Evolutionary conservation across 2,329 filamentous ascomycete genomes (phyloP).

Genomic region (Tolypocladium tundrense): DNA sequence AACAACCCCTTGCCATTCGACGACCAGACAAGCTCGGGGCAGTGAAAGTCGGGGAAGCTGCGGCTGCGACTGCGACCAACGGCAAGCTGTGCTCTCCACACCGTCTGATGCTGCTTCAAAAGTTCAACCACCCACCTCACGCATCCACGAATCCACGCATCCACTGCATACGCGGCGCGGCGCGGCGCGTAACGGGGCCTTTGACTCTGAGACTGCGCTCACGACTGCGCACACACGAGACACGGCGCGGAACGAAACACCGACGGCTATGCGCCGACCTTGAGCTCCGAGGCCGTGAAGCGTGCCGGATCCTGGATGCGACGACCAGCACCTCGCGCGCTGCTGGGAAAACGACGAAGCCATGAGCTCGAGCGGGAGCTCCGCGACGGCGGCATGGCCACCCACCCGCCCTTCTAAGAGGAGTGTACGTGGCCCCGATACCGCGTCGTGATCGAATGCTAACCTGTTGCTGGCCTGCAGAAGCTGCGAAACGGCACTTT

Average conservation of each 20-base stretch:
- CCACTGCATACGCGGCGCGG: not conserved
- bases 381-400: constrained; percentile 27
- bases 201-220: not conserved
- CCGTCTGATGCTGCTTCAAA: not conserved
- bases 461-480: constrained; percentile 21
- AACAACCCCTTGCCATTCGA: not conserved
- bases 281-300: not conserved
- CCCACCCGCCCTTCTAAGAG: constrained; percentile 34
- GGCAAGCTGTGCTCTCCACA: not conserved
- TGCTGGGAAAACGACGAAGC: constrained; percentile 19
- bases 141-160: not conserved
- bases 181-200: not conserved
- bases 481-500: constrained; percentile 79
- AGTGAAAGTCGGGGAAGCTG: not conserved
- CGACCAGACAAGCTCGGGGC: not conserved
- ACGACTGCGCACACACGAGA: not conserved
- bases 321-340: constrained; percentile 1
- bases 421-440: constrained; percentile 24
- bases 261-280: not conserved
- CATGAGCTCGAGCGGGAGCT: constrained; percentile 24
- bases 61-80: not conserved
- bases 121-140: not conserved
- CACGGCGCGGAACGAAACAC: not conserved
- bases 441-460: not conserved
- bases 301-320: not conserved